Base-by-base conservation (phyloP, 768 basidiomycete genomes). In the Tricholoma hemisulphureum region DNA sequence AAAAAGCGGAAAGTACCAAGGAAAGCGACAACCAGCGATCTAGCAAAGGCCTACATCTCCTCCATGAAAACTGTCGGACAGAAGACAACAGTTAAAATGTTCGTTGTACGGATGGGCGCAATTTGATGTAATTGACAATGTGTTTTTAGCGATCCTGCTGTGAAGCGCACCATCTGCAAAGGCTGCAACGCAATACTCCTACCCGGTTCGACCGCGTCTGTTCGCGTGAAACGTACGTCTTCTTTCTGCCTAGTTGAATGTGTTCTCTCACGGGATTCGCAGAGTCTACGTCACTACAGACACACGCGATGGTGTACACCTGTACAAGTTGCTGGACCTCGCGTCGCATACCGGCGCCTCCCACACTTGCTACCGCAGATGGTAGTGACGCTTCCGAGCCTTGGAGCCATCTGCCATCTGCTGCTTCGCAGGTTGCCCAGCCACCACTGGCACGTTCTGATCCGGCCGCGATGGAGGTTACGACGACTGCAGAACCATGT, bases 81-180 rank as follows among this genome's bases (percentile, higher is more conserved):
- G 71, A 91, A 89, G 68, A 85, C 89, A 0, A 88, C 85, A 20
- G 84, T 91, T 20, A 86, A 85, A 66, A 85, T 93, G 93, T 93
- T 35, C 41, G 83, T 73, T 41, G 34, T 57, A 16, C 14, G 41
- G 29, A 51, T 31, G 39, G 63, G 6, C 24, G 24, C 28, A 26
- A 28, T 58, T 28, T 57, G 3, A 28, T 31, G 10, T 21, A 23
- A 18, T 43, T n/a, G 16, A 48, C 28, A 26, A 26, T 34, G 58
- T 24, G 39, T 35, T 24, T 34, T 21, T 1, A 93, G 93, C 63
- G 93, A 95, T 67, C 92, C 93, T 0, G 75, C 81, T 1, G 79
- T 95, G n/a, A 95, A 95, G 68, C 86, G 93, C 10, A 83, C 86
- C 1, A 64, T 93, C 6, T 95, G 93, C 73, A 84, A 82, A 67